Percentiles rank a stretch among this genome's conserved stretches.
Conservation (phyloP, 768 basidiomycete genomes). For the Mycena floridula region DNA sequence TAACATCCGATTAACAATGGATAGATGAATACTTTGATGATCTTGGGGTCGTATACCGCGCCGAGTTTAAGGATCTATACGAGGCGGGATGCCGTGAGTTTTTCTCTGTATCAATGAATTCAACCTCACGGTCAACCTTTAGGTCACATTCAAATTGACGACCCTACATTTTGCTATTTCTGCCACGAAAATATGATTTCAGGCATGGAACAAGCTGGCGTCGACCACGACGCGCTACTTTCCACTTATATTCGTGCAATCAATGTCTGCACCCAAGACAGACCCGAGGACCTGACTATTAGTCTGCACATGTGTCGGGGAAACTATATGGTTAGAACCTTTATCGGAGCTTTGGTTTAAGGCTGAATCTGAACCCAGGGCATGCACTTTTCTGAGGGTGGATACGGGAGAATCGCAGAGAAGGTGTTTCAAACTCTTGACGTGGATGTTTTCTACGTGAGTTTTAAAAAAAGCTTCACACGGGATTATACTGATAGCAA, state of each 20-base stretch:
- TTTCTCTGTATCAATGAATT: not conserved
- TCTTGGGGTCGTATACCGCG: conserved; percentile 39
- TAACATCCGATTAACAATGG: not conserved
- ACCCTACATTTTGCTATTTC: conserved; percentile 57
- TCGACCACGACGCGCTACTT: conserved; percentile 59
- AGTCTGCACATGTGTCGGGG: conserved; percentile 60
- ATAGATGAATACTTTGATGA: conserved; percentile 48
- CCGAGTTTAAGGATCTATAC: conserved; percentile 43
- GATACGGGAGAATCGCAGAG: conserved; percentile 47
- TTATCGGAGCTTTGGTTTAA: conserved; percentile 22
- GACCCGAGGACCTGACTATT: conserved; percentile 48
- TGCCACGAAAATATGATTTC: conserved; percentile 51
- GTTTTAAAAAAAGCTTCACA: conserved; percentile 8
- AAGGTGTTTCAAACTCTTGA: conserved; percentile 55
- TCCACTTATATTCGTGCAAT: conserved; percentile 65
- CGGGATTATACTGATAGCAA: not conserved
- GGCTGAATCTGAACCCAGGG: conserved; percentile 16
- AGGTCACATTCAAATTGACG: conserved; percentile 50
- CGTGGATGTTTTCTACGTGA: conserved; percentile 49
- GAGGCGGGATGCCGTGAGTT: conserved; percentile 41
- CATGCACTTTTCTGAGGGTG: conserved; percentile 53
- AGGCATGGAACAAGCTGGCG: conserved; percentile 50
- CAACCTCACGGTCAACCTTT: conserved; percentile 21
- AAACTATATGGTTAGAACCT: conserved; percentile 40
- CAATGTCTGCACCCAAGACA: conserved; percentile 45